Conservation (phyloP, 179 eudicot species). For the Amaranthus tricolor region DNA sequence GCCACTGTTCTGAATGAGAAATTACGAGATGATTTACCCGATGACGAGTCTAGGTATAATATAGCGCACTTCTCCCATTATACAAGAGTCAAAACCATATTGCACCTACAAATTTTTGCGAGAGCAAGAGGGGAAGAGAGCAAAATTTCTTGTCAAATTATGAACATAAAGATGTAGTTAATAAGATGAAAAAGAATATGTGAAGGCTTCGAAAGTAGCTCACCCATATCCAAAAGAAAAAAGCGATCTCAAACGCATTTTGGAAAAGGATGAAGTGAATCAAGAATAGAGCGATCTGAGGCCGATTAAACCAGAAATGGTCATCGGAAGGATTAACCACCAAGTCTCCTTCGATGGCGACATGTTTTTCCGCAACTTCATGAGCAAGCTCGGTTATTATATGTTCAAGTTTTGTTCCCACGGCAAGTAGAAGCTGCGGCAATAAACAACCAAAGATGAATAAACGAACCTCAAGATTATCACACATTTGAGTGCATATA, state of each 20-base stretch:
- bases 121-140: no score
- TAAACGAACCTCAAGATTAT: no score
- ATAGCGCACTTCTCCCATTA: slow-evolving; percentile 77
- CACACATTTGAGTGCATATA: not conserved
- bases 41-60: slow-evolving; percentile 76
- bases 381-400: slow-evolving; percentile 71
- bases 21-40: slow-evolving; percentile 46
- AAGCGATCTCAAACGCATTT: slow-evolving; percentile 93
- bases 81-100: slow-evolving; percentile 86
- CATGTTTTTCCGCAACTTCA: slow-evolving; percentile 91
- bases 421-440: slow-evolving; percentile 75
- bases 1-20: not conserved
- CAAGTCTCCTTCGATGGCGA: slow-evolving; percentile 80
- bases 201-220: slow-evolving; percentile 12
- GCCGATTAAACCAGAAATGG: slow-evolving; percentile 86
- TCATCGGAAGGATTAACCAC: slow-evolving; percentile 86
- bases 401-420: slow-evolving; percentile 95
- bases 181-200: not conserved
- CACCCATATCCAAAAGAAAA: slow-evolving; percentile 98
- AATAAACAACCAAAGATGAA: not conserved
- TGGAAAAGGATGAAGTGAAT: slow-evolving; percentile 93
- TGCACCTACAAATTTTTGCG: slow-evolving; percentile 31
- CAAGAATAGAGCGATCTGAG: slow-evolving; percentile 59
- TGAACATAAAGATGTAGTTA: not conserved
- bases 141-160: not conserved